These are phyloP conservation scores for Brassica balearica DNA, from an alignment of 441 rosid species.

Conservation along the genomic window DNA sequence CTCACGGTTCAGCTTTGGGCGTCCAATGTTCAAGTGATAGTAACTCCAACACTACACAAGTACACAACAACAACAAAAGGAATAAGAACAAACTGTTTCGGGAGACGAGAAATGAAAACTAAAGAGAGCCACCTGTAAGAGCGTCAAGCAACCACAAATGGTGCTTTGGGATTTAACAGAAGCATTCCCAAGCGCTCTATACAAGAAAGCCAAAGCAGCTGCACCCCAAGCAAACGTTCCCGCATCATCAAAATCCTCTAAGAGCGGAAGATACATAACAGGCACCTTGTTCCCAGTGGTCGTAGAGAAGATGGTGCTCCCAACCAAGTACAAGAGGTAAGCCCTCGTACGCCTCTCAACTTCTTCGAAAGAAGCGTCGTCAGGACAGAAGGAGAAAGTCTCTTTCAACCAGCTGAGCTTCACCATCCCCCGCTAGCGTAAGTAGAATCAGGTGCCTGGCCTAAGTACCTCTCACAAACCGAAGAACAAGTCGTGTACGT, in stretches of 20 bases:
- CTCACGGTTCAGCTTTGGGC: constrained; percentile 90
- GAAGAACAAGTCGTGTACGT: constrained; percentile 74
- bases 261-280: constrained; percentile 95
- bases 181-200: constrained; percentile 98
- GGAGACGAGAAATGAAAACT: constrained; percentile 19
- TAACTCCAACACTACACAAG: constrained; percentile 93
- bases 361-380: constrained; percentile 65
- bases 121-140: constrained; percentile 65
- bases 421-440: constrained; percentile 95
- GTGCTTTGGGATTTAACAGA: constrained; percentile 97
- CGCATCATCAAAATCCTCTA: constrained; percentile 80
- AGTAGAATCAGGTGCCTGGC: constrained; percentile 67
- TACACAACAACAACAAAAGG: not conserved
- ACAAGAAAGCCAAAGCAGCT: constrained; percentile 90
- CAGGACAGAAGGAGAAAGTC: constrained; percentile 77
- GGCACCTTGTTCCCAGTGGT: constrained; percentile 99
- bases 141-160: constrained; percentile 93
- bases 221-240: constrained; percentile 97
- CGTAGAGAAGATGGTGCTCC: constrained; percentile 97
- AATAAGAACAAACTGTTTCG: constrained; percentile 7
- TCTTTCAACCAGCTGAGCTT: constrained; percentile 99
- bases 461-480: constrained; percentile 77
- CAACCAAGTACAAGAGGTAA: constrained; percentile 89
- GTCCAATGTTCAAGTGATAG: constrained; percentile 87
- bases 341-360: constrained; percentile 84